Evolutionary conservation across 164 flowering plant species (phyloP).

Genomic region (Magnolia officinalis): DNA sequence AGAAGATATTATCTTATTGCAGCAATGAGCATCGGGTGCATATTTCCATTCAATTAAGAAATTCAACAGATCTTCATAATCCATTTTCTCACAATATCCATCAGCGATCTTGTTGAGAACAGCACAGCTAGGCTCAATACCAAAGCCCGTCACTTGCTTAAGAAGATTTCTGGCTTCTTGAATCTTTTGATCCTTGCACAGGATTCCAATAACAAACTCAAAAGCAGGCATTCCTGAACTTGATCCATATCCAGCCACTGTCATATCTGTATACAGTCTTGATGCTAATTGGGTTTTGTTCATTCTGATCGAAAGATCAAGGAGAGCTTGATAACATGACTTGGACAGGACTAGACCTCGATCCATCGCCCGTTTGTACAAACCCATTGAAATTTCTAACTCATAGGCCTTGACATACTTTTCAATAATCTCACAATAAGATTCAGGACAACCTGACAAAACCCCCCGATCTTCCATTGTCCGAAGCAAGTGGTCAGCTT

Average conservation of each 20-base stretch:
- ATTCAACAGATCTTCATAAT: slow-evolving; percentile 61
- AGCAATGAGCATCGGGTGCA: slow-evolving; percentile 42
- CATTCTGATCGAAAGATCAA: slow-evolving; percentile 38
- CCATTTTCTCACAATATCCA: slow-evolving; percentile 68
- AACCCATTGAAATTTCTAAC: slow-evolving; percentile 37
- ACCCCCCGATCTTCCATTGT: slow-evolving; percentile 36
- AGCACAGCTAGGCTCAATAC: slow-evolving; percentile 37
- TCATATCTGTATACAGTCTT: slow-evolving; percentile 46
- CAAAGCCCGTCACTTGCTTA: slow-evolving; percentile 37
- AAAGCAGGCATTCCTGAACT: slow-evolving; percentile 24
- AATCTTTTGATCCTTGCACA: slow-evolving; percentile 55
- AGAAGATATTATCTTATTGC: slow-evolving; percentile 55
- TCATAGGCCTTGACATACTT: slow-evolving; percentile 41
- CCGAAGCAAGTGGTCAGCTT: slow-evolving; percentile 52
- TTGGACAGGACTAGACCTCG: slow-evolving; percentile 36
- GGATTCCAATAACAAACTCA: slow-evolving; percentile 38
- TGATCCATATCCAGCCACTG: slow-evolving; percentile 29
- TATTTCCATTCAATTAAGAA: slow-evolving; percentile 47
- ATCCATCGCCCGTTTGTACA: slow-evolving; percentile 45
- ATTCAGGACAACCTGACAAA: slow-evolving; percentile 32
- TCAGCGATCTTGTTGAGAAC: slow-evolving; percentile 46
- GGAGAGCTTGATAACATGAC: slow-evolving; percentile 39
- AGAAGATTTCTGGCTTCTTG: slow-evolving; percentile 62
- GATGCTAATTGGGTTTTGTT: slow-evolving; percentile 39
- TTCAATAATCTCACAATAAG: slow-evolving; percentile 42